Conservation (phyloP, 1,139 yeast species). For the Ogataea hybrid region DNA sequence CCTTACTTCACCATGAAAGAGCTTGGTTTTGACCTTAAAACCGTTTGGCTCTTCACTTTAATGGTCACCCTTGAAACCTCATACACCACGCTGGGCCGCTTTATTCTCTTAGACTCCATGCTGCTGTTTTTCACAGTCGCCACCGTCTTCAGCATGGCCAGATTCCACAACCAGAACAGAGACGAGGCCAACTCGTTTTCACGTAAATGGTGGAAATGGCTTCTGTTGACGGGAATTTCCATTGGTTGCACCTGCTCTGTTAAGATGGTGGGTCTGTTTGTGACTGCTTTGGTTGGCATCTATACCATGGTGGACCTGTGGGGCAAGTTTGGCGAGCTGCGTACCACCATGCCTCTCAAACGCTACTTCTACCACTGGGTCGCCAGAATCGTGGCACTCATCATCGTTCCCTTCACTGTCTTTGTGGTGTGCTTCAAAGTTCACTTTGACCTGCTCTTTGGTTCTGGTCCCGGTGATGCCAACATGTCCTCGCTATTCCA, state of each 20-base stretch:
- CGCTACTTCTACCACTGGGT: constrained; percentile 61
- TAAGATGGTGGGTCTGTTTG: constrained; percentile 81
- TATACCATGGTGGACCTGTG: constrained; percentile 74
- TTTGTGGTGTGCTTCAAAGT: constrained; percentile 67
- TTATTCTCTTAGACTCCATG: constrained; percentile 95
- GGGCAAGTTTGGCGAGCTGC: constrained; percentile 60
- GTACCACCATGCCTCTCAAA: constrained; percentile 42
- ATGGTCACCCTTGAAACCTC: constrained; percentile 87
- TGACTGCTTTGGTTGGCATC: constrained; percentile 72
- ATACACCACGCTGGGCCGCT: constrained; percentile 85
- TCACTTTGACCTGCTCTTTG: constrained; percentile 70
- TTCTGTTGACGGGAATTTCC: constrained; percentile 67
- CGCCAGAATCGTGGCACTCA: constrained; percentile 59
- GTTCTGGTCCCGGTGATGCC: constrained; percentile 92
- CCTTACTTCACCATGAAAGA: constrained; percentile 88
- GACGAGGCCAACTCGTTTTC: constrained; percentile 51
- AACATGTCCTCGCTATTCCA: constrained; percentile 97
- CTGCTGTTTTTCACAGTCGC: constrained; percentile 86
- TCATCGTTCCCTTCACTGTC: constrained; percentile 59
- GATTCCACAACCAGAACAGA: constrained; percentile 73
- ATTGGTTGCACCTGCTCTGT: constrained; percentile 82
- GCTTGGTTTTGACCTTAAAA: constrained; percentile 73
- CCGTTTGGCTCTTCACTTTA: constrained; percentile 85
- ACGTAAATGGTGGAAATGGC: constrained; percentile 94
- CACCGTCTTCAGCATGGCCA: constrained; percentile 72